Base-by-base conservation (phyloP, 768 basidiomycete genomes). In the Russula olivacea region DNA sequence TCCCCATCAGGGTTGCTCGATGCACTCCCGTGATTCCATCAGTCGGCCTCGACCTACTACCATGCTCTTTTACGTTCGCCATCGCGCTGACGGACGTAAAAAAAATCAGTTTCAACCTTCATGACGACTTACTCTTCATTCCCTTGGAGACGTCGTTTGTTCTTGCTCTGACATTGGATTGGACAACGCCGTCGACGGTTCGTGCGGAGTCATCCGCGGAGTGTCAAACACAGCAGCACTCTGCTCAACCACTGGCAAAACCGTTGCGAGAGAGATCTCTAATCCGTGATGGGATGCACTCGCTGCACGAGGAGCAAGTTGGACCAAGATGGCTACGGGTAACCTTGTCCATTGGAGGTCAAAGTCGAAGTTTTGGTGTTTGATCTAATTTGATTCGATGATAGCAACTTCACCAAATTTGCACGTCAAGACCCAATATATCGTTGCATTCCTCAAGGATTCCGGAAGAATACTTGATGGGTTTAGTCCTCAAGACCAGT, bases 1-100 rank as follows among this genome's bases (percentile, higher is more conserved):
- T 11, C 50, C 50, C 41, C 50, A 47, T 62, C 43, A 51, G 23
- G 23, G n/a, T 30, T 15, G 19, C 34, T 45, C 30, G 61, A 58
- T 58, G 61, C 19, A 51, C 14, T 28, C 48, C 56, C 56, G 10
- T 52, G 61, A 49, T 59, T 58, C 57, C 57, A 48, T 59, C 38
- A 41, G 51, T 47, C 36, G 53, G 51, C 62, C 50, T 25, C 61
- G 52, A 38, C 50, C 41, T 17, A 17, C 38, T 40, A 17, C 38
- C 40, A 45, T 53, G 36, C 25, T 49, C 5, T 54, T 63, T 76
- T 68, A 79, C 60, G 72, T 72, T 65, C 77, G 19, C 17, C 28
- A 38, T 21, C 23, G 43, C 28, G 45, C 52, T 54, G 28, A 15
- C 57, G 25, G 52, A 63, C 62, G 62, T 63, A 63, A 63, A 54